Evolutionary conservation across 2,329 filamentous ascomycete genomes (phyloP).

Genomic region (Bimuria novae-zelandiae): DNA sequence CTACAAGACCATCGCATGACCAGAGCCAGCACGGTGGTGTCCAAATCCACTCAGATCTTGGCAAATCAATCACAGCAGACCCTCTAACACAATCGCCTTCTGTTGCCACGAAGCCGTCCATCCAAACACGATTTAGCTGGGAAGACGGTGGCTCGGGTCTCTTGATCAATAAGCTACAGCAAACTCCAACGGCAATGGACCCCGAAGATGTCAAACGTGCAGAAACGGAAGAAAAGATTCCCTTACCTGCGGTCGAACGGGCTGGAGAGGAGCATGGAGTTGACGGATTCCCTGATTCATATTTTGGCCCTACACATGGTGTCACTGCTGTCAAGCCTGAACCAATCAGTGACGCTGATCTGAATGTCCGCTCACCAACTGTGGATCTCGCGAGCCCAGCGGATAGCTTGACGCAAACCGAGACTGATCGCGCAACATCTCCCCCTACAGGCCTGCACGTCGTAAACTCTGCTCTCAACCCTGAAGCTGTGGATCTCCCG

Average conservation of each 20-base stretch:
- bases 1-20: slow-evolving; percentile 39
- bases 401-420: slow-evolving; percentile 20
- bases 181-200: slow-evolving; percentile 12
- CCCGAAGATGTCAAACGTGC: slow-evolving; percentile 17
- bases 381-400: slow-evolving; percentile 20
- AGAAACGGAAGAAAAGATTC: slow-evolving; percentile 12
- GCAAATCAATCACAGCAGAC: slow-evolving; percentile 12
- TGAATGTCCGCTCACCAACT: slow-evolving; percentile 17
- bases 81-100: slow-evolving; percentile 15
- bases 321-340: slow-evolving; percentile 29
- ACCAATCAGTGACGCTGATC: slow-evolving; percentile 23
- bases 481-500: slow-evolving; percentile 45
- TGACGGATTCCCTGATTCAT: slow-evolving; percentile 26
- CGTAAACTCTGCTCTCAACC: slow-evolving; percentile 47
- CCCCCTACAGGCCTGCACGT: slow-evolving; percentile 47
- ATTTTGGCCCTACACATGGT: slow-evolving; percentile 35
- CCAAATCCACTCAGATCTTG: slow-evolving; percentile 11
- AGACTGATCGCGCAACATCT: slow-evolving; percentile 20
- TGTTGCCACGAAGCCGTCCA: slow-evolving; percentile 21
- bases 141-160: slow-evolving; percentile 25
- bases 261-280: slow-evolving; percentile 23
- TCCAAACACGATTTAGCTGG: slow-evolving; percentile 41
- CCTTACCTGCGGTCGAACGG: slow-evolving; percentile 20
- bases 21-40: slow-evolving; percentile 15
- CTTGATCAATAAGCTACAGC: slow-evolving; percentile 11